These are phyloP conservation scores for Nakaseomyces uthaithaninus DNA, from an alignment of 1,139 yeast genomes.

Conservation along the genomic window DNA sequence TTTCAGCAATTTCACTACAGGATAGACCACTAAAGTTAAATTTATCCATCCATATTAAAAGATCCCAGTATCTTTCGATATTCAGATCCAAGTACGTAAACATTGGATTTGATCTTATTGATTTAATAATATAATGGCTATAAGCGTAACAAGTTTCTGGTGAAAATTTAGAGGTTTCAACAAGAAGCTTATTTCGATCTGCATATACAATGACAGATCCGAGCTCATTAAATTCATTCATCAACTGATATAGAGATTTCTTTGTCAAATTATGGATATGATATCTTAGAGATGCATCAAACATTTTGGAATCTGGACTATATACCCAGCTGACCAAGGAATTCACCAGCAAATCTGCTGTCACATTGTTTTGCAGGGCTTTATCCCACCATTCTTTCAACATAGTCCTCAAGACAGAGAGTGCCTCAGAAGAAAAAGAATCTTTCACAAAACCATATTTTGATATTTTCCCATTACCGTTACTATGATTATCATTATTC, in stretches of 20 bases:
- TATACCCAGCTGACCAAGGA: conserved; percentile 85
- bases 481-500: conserved; percentile 28
- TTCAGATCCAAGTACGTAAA: conserved; percentile 74
- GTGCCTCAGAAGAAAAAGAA: conserved; percentile 72
- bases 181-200: conserved; percentile 62
- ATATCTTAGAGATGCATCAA: conserved; percentile 71
- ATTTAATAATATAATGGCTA: conserved; percentile 77
- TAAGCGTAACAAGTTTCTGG: conserved; percentile 89
- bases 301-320: conserved; percentile 59
- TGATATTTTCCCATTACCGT: conserved; percentile 19
- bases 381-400: conserved; percentile 94
- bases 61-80: conserved; percentile 80
- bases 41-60: conserved; percentile 90
- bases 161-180: conserved; percentile 66
- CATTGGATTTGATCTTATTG: conserved; percentile 71
- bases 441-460: conserved; percentile 53
- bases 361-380: conserved; percentile 57
- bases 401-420: conserved; percentile 60
- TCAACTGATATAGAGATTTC: conserved; percentile 72
- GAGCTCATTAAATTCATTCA: conserved; percentile 70
- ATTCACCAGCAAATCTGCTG: conserved; percentile 82
- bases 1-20: conserved; percentile 51
- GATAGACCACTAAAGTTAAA: conserved; percentile 80
- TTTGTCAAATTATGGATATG: conserved; percentile 83
- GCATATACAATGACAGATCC: conserved; percentile 79